Evolutionary conservation across 192 early-diverging fungal species (phyloP).

Genomic region (Coemansia sp.): DNA sequence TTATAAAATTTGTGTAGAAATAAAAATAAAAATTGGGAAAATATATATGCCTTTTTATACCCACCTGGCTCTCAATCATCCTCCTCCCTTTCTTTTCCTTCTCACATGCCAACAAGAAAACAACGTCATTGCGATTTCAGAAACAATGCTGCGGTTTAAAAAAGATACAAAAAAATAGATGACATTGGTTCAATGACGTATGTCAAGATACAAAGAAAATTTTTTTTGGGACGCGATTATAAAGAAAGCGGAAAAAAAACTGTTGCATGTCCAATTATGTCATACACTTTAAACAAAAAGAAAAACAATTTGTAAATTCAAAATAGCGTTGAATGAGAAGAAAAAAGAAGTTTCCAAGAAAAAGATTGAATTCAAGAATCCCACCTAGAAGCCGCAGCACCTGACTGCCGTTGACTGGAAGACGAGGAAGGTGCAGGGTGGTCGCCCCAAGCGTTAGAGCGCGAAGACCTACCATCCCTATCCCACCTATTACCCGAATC

Average conservation of each 20-base stretch:
- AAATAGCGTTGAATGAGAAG: not conserved
- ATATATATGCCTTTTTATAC: not conserved
- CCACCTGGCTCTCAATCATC: not conserved
- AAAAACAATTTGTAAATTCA: not conserved
- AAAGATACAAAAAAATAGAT: too few relatives aligned
- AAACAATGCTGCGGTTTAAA: too few relatives aligned
- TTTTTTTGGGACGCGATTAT: too few relatives aligned
- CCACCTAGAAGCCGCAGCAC: constrained; percentile 4
- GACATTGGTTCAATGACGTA: too few relatives aligned
- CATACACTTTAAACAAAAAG: not conserved
- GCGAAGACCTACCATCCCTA: not conserved
- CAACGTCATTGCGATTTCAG: too few relatives aligned
- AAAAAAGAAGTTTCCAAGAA: not conserved
- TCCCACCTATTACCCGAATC: not conserved
- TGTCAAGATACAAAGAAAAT: too few relatives aligned
- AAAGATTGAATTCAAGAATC: not conserved
- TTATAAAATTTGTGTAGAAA: too few relatives aligned
- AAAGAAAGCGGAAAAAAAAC: too few relatives aligned
- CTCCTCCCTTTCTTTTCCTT: not conserved
- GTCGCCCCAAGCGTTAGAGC: not conserved
- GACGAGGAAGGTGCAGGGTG: not conserved
- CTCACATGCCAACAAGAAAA: not conserved
- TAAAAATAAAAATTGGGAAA: not conserved
- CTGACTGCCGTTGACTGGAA: not conserved
- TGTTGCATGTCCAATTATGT: too few relatives aligned